phyloP scores from a whole-genome alignment of 352 stramenopile genomes.

The Peronospora belbahrii region DNA sequence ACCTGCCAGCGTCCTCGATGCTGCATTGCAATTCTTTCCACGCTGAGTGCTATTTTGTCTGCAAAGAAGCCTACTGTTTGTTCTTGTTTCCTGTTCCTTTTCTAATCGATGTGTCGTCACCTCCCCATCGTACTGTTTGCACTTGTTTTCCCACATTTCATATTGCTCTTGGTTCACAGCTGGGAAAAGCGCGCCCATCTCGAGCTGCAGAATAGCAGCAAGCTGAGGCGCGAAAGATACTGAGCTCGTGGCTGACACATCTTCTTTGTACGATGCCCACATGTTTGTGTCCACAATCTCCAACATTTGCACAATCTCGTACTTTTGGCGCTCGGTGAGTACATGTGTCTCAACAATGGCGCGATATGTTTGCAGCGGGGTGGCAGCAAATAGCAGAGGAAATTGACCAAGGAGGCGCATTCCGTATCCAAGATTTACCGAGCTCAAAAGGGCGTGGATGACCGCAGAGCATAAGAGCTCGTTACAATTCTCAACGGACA shows the following conservation, averaged over 20 bases:
- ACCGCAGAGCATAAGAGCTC: slow-evolving; percentile 49
- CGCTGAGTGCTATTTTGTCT: slow-evolving; percentile 6
- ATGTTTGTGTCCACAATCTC: slow-evolving; percentile 78
- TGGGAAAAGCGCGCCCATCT: slow-evolving; percentile 36
- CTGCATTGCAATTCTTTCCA: slow-evolving; percentile 2
- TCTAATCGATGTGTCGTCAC: slow-evolving; percentile 9
- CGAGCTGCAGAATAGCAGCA: slow-evolving; percentile 54
- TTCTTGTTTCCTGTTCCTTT: slow-evolving; percentile 4
- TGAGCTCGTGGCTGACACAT: slow-evolving; percentile 30
- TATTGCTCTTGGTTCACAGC: slow-evolving; percentile 41
- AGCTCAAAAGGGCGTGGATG: slow-evolving; percentile 64
- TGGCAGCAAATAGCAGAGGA: slow-evolving; percentile 54
- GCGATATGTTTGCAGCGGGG: slow-evolving; percentile 67
- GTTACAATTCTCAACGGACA: slow-evolving; percentile 36
- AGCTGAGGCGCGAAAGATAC: slow-evolving; percentile 71
- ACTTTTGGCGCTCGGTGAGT: slow-evolving; percentile 52
- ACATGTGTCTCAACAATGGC: slow-evolving; percentile 68
- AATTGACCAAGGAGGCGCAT: slow-evolving; percentile 55
- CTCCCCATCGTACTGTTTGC: slow-evolving; percentile 42
- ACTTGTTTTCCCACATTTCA: slow-evolving; percentile 47
- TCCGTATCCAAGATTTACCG: slow-evolving; percentile 40
- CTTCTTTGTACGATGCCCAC: slow-evolving; percentile 72
- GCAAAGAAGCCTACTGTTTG: slow-evolving; percentile 2
- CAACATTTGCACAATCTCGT: slow-evolving; percentile 63
- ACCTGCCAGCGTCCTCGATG: slow-evolving; percentile 8